phyloP scores from a whole-genome alignment of 2,329 filamentous ascomycete species.

The Sclerotinia subarctica region DNA sequence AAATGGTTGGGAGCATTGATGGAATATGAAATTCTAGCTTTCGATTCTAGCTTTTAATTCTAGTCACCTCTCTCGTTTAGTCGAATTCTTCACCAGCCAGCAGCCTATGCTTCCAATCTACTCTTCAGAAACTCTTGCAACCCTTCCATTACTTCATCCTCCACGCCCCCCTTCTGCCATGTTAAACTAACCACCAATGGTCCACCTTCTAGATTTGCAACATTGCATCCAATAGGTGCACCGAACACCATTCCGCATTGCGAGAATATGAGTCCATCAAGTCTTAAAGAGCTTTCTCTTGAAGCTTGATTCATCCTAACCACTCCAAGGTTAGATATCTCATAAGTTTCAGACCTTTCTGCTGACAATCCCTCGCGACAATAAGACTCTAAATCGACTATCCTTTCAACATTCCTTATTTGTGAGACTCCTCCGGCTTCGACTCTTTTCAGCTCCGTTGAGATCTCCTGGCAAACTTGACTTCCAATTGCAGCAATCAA shows the following conservation, averaged over 20 bases:
- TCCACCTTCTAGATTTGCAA: conserved; percentile 23
- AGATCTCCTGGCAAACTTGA: conserved; percentile 22
- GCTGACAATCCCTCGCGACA: not conserved
- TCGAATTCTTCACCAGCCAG: too few species aligned
- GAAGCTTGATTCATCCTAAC: conserved; percentile 17
- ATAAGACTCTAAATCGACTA: not conserved
- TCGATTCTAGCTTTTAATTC: not conserved
- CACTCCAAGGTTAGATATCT: conserved; percentile 33
- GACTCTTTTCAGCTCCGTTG: conserved; percentile 18
- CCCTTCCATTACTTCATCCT: conserved; percentile 23
- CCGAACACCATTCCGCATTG: conserved; percentile 28
- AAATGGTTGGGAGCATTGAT: not conserved
- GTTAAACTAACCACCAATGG: conserved; percentile 26
- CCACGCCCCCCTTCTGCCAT: conserved; percentile 30
- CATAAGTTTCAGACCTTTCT: conserved; percentile 19
- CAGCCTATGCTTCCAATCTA: not conserved
- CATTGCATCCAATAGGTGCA: conserved; percentile 27
- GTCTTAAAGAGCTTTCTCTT: not conserved
- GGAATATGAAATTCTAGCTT: too few species aligned
- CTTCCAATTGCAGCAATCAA: conserved; percentile 20
- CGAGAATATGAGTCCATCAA: conserved; percentile 28
- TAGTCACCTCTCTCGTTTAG: not conserved
- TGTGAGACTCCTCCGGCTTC: not conserved
- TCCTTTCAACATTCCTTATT: not conserved
- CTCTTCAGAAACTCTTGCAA: conserved; percentile 1